phyloP scores from a whole-genome alignment of 2,329 filamentous ascomycete species.

The Xylariaceae sp. region DNA sequence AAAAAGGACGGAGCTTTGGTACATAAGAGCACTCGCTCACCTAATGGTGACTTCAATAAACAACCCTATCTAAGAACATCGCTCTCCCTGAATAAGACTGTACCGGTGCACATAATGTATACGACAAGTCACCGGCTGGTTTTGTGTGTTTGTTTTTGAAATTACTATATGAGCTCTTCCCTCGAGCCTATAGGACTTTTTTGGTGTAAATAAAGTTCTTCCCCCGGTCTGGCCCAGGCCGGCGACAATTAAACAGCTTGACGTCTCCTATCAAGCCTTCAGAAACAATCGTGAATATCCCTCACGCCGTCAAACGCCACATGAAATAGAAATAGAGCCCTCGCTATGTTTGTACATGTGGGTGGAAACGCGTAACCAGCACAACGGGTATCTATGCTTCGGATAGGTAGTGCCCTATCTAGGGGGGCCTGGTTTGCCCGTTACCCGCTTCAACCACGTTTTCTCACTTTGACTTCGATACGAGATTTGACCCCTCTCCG shows the following conservation, averaged over 20 bases:
- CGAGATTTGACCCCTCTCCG: conserved; percentile 54
- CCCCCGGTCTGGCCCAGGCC: neutral
- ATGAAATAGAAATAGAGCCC: conserved; percentile 7
- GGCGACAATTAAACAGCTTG: conserved; percentile 8
- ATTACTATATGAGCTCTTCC: conserved; percentile 10
- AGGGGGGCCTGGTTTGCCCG: neutral
- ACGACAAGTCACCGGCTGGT: neutral
- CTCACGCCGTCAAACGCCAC: conserved; percentile 23
- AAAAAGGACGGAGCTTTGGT: neutral
- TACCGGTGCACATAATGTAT: neutral
- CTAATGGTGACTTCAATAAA: no score
- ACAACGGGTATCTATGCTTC: neutral
- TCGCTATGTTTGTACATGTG: conserved; percentile 24
- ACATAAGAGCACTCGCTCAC: neutral
- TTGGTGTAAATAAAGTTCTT: neutral
- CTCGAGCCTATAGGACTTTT: neutral
- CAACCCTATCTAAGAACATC: neutral
- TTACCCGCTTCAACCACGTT: neutral
- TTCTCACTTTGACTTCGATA: conserved; percentile 39
- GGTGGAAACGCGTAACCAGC: conserved; percentile 14
- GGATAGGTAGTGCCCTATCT: neutral
- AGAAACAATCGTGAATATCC: conserved; percentile 12
- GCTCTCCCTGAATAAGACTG: neutral
- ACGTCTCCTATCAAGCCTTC: neutral
- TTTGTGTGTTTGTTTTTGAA: neutral